These are phyloP conservation scores for Heterobasidion irregulare DNA, from an alignment of 1,284 basidiomycete species.

Conservation along the genomic window DNA sequence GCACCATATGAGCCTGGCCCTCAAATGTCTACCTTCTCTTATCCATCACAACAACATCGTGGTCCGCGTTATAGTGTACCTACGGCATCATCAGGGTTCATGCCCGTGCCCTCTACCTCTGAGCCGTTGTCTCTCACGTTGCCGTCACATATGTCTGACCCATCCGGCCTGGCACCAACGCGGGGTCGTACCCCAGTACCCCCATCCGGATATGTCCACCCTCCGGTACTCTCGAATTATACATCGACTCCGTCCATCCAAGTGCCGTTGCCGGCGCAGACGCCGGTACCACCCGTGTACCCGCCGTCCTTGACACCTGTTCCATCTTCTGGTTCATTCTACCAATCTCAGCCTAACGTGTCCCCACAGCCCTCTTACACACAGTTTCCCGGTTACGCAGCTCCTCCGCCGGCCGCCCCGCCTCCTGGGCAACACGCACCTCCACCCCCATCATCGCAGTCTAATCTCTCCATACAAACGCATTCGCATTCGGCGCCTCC, in stretches of 20 bases:
- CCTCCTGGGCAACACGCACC: conserved; percentile 24
- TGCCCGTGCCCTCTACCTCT: conserved; percentile 23
- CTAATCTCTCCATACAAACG: conserved; percentile 14
- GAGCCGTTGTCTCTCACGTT: conserved; percentile 19
- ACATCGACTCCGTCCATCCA: background rate
- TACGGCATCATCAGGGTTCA: conserved; percentile 59
- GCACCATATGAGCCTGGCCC: conserved; percentile 42
- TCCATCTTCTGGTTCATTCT: conserved; percentile 3
- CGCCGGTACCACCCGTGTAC: conserved; percentile 13
- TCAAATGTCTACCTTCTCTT: conserved; percentile 25
- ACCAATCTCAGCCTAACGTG: conserved; percentile 11
- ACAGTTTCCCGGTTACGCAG: conserved; percentile 22
- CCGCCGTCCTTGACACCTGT: conserved; percentile 5
- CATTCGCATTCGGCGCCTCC: conserved; percentile 19
- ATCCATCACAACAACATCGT: conserved; percentile 22
- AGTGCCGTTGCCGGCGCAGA: conserved; percentile 12
- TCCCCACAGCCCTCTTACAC: conserved; percentile 25
- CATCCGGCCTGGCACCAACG: conserved; percentile 29
- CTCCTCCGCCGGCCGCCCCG: conserved; percentile 12
- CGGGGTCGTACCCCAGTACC: conserved; percentile 10
- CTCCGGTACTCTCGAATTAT: conserved; percentile 7
- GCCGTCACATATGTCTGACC: conserved; percentile 11
- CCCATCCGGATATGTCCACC: conserved; percentile 21
- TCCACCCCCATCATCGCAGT: conserved; percentile 11
- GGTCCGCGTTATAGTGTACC: conserved; percentile 63